Base-by-base conservation (phyloP, 2,329 filamentous ascomycete species). In the Chalaropsis thielavioides region DNA sequence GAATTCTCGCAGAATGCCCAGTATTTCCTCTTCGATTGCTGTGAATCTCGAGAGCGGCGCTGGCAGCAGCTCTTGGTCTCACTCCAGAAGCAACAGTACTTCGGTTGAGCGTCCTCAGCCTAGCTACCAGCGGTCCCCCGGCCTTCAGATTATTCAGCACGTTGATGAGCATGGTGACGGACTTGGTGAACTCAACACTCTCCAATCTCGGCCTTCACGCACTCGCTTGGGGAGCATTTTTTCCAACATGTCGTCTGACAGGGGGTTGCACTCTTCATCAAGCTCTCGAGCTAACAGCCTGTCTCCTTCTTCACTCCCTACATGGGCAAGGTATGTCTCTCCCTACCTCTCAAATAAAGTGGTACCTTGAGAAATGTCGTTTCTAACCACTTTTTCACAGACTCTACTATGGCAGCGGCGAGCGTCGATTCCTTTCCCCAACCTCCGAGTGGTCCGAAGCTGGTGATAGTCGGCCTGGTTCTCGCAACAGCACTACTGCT, bases 331-430 rank as follows among this genome's bases (percentile, higher is more conserved):
- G 77, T 80, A 73, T 71, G 74, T 64, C 40, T 17, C 10, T 46
- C 49, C 19, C 4, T 13, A 15, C 17, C 11, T 17, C 7, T 19
- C 31, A 35, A 10, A 38, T 7, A 61, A 11, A 7, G n/a, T 40
- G 7, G 2, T 60, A 31, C n/a, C 35, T 19, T 43, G 1, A 11
- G 17, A 17, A 24, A 51, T 35, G 19, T n/a, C 15, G 17, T 5
- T 51, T 5, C n/a, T 49, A 49, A 49, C 19, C 35, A 40, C 19
- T 10, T n/a, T n/a, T 41, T 41, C 11, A 35, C 49, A 84, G 79
- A 69, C 75, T 89, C 17, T 91, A 90, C 74, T 91, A 91, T 72
- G 83, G 84, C 43, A 84, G 83, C 63, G 84, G 85, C 62, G 85
- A 82, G 72, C 79, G 78, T 67, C 80, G 75, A 59, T 83, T 75